A percentile compares a stretch with the other conserved stretches of the same genome.
These are phyloP conservation scores for Mikania micrantha DNA, from an alignment of 129 eudicot species.

Conservation along the genomic window DNA sequence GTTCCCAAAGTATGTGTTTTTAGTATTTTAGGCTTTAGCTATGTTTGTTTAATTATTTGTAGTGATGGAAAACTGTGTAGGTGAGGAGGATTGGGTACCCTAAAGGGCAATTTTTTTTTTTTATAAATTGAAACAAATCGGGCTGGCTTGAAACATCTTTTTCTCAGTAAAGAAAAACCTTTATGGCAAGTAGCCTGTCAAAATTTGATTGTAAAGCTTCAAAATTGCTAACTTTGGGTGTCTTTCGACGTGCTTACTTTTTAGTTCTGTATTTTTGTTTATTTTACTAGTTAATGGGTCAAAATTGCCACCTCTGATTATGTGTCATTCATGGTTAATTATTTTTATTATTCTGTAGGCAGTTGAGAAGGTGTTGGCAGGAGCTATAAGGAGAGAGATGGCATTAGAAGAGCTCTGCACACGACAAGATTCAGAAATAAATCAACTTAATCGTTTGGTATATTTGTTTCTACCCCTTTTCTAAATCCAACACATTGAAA, in stretches of 20 bases:
- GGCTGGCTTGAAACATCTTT: not conserved
- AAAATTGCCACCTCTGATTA: not conserved
- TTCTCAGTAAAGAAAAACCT: too few relatives aligned
- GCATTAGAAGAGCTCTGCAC: slow-evolving; percentile 84
- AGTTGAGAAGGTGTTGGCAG: slow-evolving; percentile 96
- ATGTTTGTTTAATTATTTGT: not conserved
- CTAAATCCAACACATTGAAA: not conserved
- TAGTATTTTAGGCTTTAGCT: not conserved
- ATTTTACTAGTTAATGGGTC: not conserved
- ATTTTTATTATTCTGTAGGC: slow-evolving; percentile 45
- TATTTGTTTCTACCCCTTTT: slow-evolving; percentile 15
- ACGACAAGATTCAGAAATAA: slow-evolving; percentile 67
- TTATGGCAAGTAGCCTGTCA: too few relatives aligned
- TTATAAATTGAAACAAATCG: not conserved
- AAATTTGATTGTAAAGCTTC: too few relatives aligned
- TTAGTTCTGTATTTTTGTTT: not conserved
- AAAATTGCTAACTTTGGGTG: too few relatives aligned
- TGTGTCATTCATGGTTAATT: not conserved
- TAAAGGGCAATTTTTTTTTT: not conserved
- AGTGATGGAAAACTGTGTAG: not conserved
- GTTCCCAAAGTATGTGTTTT: slow-evolving; percentile 72
- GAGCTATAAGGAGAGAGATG: slow-evolving; percentile 98
- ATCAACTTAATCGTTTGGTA: slow-evolving; percentile 87
- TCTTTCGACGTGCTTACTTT: not conserved
- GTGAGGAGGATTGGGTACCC: too few relatives aligned